Conservation (phyloP, 306 rosid species). For the Inga leiocalycina region DNA sequence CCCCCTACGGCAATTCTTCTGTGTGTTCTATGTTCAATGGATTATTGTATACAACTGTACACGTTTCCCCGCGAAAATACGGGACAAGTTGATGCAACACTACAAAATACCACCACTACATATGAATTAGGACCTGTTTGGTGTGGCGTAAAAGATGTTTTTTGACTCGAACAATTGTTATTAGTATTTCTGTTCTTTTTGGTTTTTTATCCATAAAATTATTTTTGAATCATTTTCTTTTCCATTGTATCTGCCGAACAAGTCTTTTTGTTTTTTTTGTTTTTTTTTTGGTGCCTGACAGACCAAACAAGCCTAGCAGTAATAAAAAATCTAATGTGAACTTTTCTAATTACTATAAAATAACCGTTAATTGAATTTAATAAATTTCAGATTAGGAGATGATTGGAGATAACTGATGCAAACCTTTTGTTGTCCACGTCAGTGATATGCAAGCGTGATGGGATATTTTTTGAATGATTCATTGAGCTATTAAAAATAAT, state of each 20-base stretch:
- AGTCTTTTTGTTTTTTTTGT: background rate
- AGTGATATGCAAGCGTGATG: background rate
- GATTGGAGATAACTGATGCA: background rate
- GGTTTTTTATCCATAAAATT: background rate
- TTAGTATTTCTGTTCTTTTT: too few relatives aligned
- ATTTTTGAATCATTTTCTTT: background rate
- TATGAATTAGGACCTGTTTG: background rate
- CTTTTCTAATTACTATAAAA: background rate
- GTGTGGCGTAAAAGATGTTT: too few relatives aligned
- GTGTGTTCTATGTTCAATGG: background rate
- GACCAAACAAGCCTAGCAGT: background rate
- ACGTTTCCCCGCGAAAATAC: background rate
- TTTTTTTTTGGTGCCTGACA: background rate
- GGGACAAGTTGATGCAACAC: background rate
- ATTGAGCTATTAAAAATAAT: background rate
- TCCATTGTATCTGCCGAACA: background rate
- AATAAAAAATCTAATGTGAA: background rate
- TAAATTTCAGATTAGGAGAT: background rate
- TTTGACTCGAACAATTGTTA: background rate
- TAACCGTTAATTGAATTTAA: background rate
- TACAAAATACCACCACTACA: background rate
- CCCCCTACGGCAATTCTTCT: background rate
- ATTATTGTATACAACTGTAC: background rate
- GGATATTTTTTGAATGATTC: constrained; percentile 30
- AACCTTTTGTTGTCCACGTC: background rate